A percentile compares a stretch with the other conserved stretches of the same genome.
These are phyloP conservation scores for Saturnispora zaruensis DNA, from an alignment of 805 yeast species.

Conservation along the genomic window DNA sequence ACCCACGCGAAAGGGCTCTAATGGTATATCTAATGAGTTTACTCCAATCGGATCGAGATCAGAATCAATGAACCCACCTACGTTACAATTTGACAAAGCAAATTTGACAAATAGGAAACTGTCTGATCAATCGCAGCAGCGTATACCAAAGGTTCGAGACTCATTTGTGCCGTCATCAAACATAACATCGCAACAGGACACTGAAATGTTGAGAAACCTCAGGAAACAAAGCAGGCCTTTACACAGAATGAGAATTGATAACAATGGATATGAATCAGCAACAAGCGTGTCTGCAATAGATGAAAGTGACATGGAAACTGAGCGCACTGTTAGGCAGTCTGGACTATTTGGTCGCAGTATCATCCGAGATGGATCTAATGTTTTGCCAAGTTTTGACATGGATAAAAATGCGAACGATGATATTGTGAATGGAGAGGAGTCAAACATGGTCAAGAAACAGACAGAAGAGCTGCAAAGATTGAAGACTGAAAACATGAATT, in stretches of 20 bases:
- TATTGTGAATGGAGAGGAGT: conserved; percentile 12
- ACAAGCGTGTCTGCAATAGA: conserved; percentile 16
- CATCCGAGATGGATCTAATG: conserved; percentile 19
- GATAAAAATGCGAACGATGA: conserved; percentile 9
- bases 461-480: conserved; percentile 23
- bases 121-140: neutral
- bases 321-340: conserved; percentile 4
- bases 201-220: conserved; percentile 1
- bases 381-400: conserved; percentile 18
- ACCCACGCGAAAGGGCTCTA: conserved; percentile 1
- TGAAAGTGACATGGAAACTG: conserved; percentile 17
- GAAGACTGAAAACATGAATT: conserved; percentile 35
- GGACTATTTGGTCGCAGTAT: conserved; percentile 14
- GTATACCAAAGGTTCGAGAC: conserved; percentile 1
- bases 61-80: neutral
- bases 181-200: conserved; percentile 5
- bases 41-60: conserved; percentile 13
- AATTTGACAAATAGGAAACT: neutral
- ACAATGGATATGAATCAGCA: conserved; percentile 13
- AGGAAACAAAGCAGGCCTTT: conserved; percentile 1
- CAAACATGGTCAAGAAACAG: conserved; percentile 23
- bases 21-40: conserved; percentile 5
- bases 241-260: conserved; percentile 6
- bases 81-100: conserved; percentile 3
- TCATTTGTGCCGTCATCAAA: conserved; percentile 1